A percentile compares a stretch with the other conserved stretches of the same genome.
phyloP scores from a whole-genome alignment of 768 basidiomycete genomes.

The Suillus sp. region DNA sequence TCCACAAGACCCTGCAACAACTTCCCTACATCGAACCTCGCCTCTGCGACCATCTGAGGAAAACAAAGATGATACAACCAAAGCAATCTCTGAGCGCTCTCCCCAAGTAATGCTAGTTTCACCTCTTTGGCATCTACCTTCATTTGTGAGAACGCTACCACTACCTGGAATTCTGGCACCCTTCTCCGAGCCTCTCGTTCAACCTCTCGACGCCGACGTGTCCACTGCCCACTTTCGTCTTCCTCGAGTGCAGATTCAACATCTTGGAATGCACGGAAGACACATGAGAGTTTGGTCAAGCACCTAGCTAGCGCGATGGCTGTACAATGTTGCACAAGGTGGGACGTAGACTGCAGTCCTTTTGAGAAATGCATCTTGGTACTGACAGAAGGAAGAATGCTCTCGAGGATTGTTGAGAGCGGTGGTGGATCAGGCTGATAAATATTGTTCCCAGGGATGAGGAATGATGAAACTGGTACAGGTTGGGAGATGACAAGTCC shows the following conservation, averaged over 20 bases:
- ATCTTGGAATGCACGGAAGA: slow-evolving; percentile 49
- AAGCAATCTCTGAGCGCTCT: slow-evolving; percentile 78
- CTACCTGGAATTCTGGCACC: slow-evolving; percentile 84
- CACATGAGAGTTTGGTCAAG: slow-evolving; percentile 66
- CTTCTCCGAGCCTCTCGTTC: slow-evolving; percentile 73
- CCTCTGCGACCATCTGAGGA: slow-evolving; percentile 73
- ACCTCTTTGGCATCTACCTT: slow-evolving; percentile 35
- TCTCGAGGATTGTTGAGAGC: slow-evolving; percentile 68
- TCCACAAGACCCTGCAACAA: slow-evolving; percentile 54
- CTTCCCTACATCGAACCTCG: slow-evolving; percentile 85
- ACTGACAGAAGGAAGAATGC: slow-evolving; percentile 73
- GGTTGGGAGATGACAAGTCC: slow-evolving; percentile 78
- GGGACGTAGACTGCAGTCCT: slow-evolving; percentile 70
- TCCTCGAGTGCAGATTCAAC: slow-evolving; percentile 61
- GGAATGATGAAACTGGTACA: slow-evolving; percentile 64
- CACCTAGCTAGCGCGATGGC: slow-evolving; percentile 78
- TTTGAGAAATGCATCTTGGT: slow-evolving; percentile 78
- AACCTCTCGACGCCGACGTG: slow-evolving; percentile 62
- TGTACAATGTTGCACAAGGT: slow-evolving; percentile 84
- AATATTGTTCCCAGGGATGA: slow-evolving; percentile 46
- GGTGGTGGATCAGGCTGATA: slow-evolving; percentile 79
- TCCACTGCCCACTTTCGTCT: slow-evolving; percentile 74
- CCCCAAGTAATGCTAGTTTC: slow-evolving; percentile 66
- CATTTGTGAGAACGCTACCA: slow-evolving; percentile 80
- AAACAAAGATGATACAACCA: slow-evolving; percentile 84